Evolutionary conservation across 177 flowering plant species (phyloP).

Genomic region (Vitis hybrid): DNA sequence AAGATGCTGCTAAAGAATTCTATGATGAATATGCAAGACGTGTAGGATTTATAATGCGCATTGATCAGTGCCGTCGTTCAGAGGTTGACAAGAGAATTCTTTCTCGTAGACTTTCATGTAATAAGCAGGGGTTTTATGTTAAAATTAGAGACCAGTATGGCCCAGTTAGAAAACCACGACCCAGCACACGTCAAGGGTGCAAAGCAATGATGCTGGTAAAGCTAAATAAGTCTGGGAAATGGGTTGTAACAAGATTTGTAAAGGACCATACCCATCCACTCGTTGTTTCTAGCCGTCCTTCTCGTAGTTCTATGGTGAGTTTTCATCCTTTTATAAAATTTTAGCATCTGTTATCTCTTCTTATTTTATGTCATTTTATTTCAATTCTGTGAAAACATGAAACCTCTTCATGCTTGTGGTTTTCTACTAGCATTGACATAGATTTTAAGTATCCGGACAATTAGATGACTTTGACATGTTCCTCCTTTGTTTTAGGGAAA

Average conservation of each 20-base stretch:
- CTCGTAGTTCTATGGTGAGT: conserved; percentile 35
- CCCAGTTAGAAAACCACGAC: conserved; percentile 43
- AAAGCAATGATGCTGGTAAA: conserved; percentile 62
- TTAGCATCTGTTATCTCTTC: not conserved
- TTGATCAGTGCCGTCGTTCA: conserved; percentile 65
- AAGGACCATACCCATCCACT: conserved; percentile 71
- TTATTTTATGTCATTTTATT: not conserved
- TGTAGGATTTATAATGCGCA: conserved; percentile 61
- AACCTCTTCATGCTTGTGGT: not conserved
- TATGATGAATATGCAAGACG: conserved; percentile 62
- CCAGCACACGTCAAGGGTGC: conserved; percentile 66
- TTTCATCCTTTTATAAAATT: not conserved
- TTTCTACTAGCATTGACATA: not conserved
- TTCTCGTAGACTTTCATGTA: conserved; percentile 69
- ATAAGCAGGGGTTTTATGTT: conserved; percentile 61
- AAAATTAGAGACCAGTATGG: conserved; percentile 30
- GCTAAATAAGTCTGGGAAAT: conserved; percentile 57
- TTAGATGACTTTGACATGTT: too few relatives aligned
- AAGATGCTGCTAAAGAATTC: conserved; percentile 50
- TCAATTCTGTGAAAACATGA: not conserved
- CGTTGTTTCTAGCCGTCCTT: conserved; percentile 29
- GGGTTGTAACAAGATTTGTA: conserved; percentile 59
- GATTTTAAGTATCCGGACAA: not conserved
- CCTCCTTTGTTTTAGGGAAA: too few relatives aligned
- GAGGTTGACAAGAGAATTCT: conserved; percentile 62